Evolutionary conservation across 768 basidiomycete genomes (phyloP), one percentile per base, ranked within the genome.

Genomic region (Pilatotrama ljubarskyi): DNA sequence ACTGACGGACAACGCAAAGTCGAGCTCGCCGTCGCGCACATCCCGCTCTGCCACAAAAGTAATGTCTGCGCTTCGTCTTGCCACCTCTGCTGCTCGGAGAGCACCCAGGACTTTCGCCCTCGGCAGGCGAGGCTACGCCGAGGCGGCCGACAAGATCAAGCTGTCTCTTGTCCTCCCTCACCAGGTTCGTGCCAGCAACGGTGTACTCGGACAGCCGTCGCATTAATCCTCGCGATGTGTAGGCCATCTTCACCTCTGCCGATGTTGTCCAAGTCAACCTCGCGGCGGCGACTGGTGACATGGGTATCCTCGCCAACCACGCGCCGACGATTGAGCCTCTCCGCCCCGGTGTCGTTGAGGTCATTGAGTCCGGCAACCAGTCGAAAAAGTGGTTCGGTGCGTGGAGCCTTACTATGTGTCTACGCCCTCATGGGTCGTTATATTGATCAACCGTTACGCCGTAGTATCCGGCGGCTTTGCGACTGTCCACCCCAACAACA

Each of bases 251-350:
- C 84, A 85, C 84, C 61, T 94, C 95, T 22, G 75, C 85, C 68
- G 95, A 95, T 74, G 96, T 98, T 59, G 85, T 91, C 20, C 96
- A 98, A 76, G 96, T 99, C 67, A 98, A 98, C 79, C 79, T 98
- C 68, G 79, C 95, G 36, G 97, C 95, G 40, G 92, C 88, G 55
- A 88, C 93, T 3, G 97, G 97, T 70, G 95, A 98, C 77, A 98
- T 98, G 95, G 97, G 97, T 81, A 92, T 99, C 69, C 87, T 99
- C 61, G 93, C 96, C 68, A 97, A 96, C 83, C 97, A 99, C 77
- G 95, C 98, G 55, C 90, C 97, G 29, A 91, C 94, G n/a, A 90
- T 98, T 59, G 97, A 99, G 75, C 83, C 96, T 48, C 82, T 99
- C 55, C 91, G 92, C 71, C 90, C 97, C 41, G 97, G 97, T 73